Evolutionary conservation across 139 green algal species (phyloP).

Genomic region (Monoraphidium neglectum): DNA sequence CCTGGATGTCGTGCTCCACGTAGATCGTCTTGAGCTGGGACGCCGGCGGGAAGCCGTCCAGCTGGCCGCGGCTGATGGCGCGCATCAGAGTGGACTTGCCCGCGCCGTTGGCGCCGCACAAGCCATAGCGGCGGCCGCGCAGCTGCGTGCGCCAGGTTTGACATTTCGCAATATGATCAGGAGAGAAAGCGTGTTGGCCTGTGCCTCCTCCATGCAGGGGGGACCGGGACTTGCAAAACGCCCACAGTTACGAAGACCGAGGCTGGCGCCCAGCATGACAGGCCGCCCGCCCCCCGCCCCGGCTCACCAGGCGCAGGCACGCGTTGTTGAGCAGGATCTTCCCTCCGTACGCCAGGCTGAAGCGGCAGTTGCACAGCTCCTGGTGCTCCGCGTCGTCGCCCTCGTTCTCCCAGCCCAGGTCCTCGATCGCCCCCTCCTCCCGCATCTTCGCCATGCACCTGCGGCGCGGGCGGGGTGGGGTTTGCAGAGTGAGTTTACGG

Average conservation of each 20-base stretch:
- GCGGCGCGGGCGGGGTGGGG: not conserved
- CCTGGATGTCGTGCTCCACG: conserved; percentile 89
- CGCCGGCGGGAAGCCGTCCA: conserved; percentile 87
- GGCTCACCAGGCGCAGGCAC: conserved; percentile 53
- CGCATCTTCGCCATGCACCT: conserved; percentile 25
- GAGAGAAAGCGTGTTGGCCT: too few relatives aligned
- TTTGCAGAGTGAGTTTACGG: too few relatives aligned
- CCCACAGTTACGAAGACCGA: too few relatives aligned
- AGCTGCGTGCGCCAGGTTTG: conserved; percentile 30
- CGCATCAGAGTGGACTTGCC: conserved; percentile 94
- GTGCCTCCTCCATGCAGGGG: too few relatives aligned
- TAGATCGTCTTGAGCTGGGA: conserved; percentile 83
- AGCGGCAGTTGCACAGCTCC: conserved; percentile 87
- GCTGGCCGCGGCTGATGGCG: conserved; percentile 87
- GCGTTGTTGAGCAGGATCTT: conserved; percentile 92
- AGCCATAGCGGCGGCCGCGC: conserved; percentile 80
- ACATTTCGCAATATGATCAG: too few relatives aligned
- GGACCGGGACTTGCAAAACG: too few relatives aligned
- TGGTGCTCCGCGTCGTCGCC: conserved; percentile 77
- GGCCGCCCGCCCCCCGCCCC: too few relatives aligned
- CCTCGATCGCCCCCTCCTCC: conserved; percentile 33
- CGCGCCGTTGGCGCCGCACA: conserved; percentile 84
- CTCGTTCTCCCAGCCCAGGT: conserved; percentile 33
- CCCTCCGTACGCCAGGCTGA: conserved; percentile 86
- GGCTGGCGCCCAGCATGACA: too few relatives aligned